These are phyloP conservation scores for Thermothelomyces thermophilus DNA, from an alignment of 2,329 filamentous ascomycete species.

Conservation along the genomic window DNA sequence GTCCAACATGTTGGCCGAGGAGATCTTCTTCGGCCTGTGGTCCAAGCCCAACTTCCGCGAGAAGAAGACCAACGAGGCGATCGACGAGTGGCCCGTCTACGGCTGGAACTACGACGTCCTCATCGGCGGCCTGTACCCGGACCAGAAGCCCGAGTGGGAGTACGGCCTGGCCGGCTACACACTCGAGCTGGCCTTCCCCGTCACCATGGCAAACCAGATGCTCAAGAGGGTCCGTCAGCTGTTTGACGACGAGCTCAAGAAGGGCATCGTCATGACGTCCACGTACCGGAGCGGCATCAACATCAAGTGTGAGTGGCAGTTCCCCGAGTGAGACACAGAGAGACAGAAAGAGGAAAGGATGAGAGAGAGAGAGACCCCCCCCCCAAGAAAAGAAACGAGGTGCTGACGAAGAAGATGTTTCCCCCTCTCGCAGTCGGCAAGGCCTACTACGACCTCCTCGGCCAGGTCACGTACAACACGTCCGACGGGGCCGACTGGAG, in stretches of 20 bases:
- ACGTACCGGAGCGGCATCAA: constrained; percentile 48
- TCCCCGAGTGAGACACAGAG: background rate
- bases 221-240: constrained; percentile 41
- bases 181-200: constrained; percentile 45
- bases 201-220: constrained; percentile 44
- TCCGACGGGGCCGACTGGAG: constrained; percentile 43
- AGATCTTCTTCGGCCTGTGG: constrained; percentile 44
- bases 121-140: constrained; percentile 45
- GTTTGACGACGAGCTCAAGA: constrained; percentile 41
- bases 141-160: constrained; percentile 45
- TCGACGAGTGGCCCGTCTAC: constrained; percentile 43
- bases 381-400: no score
- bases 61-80: constrained; percentile 39
- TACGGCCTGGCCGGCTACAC: constrained; percentile 42
- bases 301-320: constrained; percentile 22
- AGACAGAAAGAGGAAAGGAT: no score
- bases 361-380: no score
- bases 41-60: constrained; percentile 47
- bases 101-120: constrained; percentile 49
- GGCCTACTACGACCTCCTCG: constrained; percentile 42
- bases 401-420: background rate
- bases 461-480: constrained; percentile 43
- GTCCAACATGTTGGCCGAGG: constrained; percentile 44
- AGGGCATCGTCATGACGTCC: constrained; percentile 41
- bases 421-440: constrained; percentile 32